Percentiles rank a stretch among this genome's conserved stretches.
Conservation (phyloP, 768 basidiomycete genomes). For the Mrakia blollopis region DNA sequence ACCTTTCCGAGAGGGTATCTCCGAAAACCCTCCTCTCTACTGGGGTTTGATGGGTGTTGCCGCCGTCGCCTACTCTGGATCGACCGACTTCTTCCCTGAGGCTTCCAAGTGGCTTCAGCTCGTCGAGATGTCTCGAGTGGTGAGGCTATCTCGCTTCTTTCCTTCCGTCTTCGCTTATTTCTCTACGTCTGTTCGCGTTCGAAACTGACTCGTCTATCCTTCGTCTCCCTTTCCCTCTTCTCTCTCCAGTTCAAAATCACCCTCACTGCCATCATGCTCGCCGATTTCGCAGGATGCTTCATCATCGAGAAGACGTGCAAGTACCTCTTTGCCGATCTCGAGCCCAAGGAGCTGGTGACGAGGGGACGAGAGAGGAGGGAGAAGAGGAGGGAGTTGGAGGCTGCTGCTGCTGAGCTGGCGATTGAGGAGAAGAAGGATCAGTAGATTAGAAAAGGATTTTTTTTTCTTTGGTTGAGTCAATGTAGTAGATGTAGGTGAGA, state of each 20-base stretch:
- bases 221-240: neutral
- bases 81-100: slow-evolving; percentile 92
- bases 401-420: slow-evolving; percentile 44
- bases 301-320: slow-evolving; percentile 77
- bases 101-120: slow-evolving; percentile 94
- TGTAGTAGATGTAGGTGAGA: too few relatives aligned
- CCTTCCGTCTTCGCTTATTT: neutral
- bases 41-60: slow-evolving; percentile 87
- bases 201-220: slow-evolving; percentile 4
- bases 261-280: slow-evolving; percentile 72
- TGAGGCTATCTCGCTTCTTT: slow-evolving; percentile 48
- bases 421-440: slow-evolving; percentile 29
- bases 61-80: slow-evolving; percentile 80
- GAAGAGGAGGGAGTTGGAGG: slow-evolving; percentile 51
- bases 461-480: too few relatives aligned
- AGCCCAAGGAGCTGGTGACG: slow-evolving; percentile 78
- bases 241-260: slow-evolving; percentile 72
- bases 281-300: slow-evolving; percentile 87
- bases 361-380: slow-evolving; percentile 76
- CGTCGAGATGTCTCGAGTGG: slow-evolving; percentile 74
- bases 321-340: slow-evolving; percentile 75
- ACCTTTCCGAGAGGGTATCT: slow-evolving; percentile 95
- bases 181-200: neutral
- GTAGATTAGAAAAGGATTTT: neutral
- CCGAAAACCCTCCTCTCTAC: slow-evolving; percentile 88